Base-by-base conservation (phyloP, 371 early-diverging fungal species). In the Zychaea mexicana region DNA sequence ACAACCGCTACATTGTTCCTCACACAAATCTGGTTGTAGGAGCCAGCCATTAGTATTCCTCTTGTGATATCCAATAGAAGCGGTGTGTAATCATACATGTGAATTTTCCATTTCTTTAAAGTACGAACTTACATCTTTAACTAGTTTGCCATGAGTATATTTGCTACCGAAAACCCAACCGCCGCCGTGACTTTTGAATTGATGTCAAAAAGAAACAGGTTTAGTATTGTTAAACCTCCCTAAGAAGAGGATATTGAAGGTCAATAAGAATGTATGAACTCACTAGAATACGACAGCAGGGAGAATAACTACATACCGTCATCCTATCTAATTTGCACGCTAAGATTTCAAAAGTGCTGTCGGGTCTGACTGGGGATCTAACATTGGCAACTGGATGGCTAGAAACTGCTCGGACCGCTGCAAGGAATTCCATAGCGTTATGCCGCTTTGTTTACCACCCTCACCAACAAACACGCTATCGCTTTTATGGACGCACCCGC, bases 351-450 rank as follows among this genome's bases (percentile, higher is more conserved):
- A 28, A 55, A 75, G 66, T 79, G 47, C 71, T 67, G 1, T 74
- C 76, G 45, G 85, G 85, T 19, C 81, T 8, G 87, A 85, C 55
- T 85, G 84, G 83, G 87, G 87, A 7, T 68, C 77, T 0, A 57
- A 76, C 28, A 81, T 87, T 62, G 67, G 74, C 17, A 81, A 74
- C 10, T 66, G 60, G 5, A 65, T 85, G 27, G 84, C 83, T 8
- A 60, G 67, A 7, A 54, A 69, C 24, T 70, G 79, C 36, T 61
- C 71, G 1, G 74, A 81, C 0, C 64, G 78, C 47, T 84, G 83
- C 38, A 61, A 62, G 8, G 84, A 73, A 0, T 78, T 81, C 30
- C 80, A 85, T 52, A 67, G 82, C 38, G 78, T 75, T 33, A 65
- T 86, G 62, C 69, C 78, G 8, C 45, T 76, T 0, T 59, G 67